Evolutionary conservation across 2,329 filamentous ascomycete genomes (phyloP).

Genomic region (Chrysoporthe cubensis): DNA sequence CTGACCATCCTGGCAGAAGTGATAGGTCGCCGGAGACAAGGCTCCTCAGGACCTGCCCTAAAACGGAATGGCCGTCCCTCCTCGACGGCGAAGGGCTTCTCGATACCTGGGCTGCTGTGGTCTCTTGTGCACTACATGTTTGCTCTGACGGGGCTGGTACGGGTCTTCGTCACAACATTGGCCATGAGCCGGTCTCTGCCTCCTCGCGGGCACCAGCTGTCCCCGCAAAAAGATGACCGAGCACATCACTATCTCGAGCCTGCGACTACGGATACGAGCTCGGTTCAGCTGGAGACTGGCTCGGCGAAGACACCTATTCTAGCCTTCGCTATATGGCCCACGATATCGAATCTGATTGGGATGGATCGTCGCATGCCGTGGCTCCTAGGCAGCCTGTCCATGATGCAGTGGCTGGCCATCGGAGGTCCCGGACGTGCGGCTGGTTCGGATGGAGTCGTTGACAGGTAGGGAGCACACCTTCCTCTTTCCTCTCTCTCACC

Average conservation of each 20-base stretch:
- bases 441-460: conserved; percentile 75
- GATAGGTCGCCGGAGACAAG: conserved; percentile 35
- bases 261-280: conserved; percentile 32
- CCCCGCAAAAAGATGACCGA: conserved; percentile 34
- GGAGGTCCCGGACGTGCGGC: conserved; percentile 77
- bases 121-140: conserved; percentile 59
- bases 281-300: conserved; percentile 30
- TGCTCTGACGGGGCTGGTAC: conserved; percentile 63
- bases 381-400: conserved; percentile 75
- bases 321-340: conserved; percentile 77
- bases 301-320: conserved; percentile 66
- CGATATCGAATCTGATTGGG: conserved; percentile 72
- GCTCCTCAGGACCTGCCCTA: conserved; percentile 18
- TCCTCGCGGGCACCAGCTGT: conserved; percentile 44
- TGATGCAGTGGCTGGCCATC: conserved; percentile 75
- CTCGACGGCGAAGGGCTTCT: conserved; percentile 37
- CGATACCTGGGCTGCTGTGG: conserved; percentile 57
- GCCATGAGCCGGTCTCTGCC: conserved; percentile 71
- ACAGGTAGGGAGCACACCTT: conserved; percentile 72
- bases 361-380: conserved; percentile 86
- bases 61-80: conserved; percentile 27
- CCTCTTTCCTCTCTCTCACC: conserved; percentile 15
- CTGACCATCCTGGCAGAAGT: conserved; percentile 71
- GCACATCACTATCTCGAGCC: conserved; percentile 33
- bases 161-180: conserved; percentile 67